phyloP scores from a whole-genome alignment of 1,284 basidiomycete genomes.

The Pyrrhoderma lamaoense region DNA sequence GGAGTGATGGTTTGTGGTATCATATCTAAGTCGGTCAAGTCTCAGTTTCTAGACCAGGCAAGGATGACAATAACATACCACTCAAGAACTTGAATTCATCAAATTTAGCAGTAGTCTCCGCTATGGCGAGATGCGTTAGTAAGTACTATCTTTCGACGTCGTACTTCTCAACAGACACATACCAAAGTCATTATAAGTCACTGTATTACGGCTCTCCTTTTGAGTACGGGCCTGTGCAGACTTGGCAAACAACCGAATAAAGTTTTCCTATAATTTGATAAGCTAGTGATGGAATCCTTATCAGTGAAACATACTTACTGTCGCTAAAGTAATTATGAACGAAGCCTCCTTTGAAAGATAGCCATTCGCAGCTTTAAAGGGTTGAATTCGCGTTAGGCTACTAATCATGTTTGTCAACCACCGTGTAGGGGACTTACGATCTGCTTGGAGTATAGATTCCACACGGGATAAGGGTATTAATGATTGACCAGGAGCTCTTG shows the following conservation, averaged over 20 bases:
- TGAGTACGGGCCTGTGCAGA: conserved; percentile 52
- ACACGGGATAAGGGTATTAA: conserved; percentile 52
- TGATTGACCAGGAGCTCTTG: conserved; percentile 52
- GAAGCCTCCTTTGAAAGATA: conserved; percentile 67
- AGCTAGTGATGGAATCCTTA: conserved; percentile 7
- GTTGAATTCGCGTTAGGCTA: conserved; percentile 21
- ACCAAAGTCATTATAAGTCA: conserved; percentile 71
- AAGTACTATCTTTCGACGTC: conserved; percentile 4
- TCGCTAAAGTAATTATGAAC: conserved; percentile 62
- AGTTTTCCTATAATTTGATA: conserved; percentile 53
- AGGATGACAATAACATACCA: conserved; percentile 34
- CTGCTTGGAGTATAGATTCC: conserved; percentile 64
- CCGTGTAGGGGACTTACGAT: conserved; percentile 40
- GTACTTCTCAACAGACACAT: conserved; percentile 21
- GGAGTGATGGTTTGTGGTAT: conserved; percentile 58
- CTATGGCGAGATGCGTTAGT: conserved; percentile 28
- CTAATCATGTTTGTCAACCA: neutral
- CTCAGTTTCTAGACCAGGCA: neutral
- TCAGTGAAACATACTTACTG: conserved; percentile 38
- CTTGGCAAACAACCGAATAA: conserved; percentile 58
- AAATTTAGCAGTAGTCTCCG: conserved; percentile 48
- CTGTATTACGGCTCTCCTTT: conserved; percentile 40
- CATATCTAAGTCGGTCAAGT: conserved; percentile 41
- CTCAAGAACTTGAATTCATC: conserved; percentile 63
- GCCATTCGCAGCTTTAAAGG: conserved; percentile 47